Evolutionary conservation across 257 asterid genomes (phyloP).

Genomic region (Plantago ovata): DNA sequence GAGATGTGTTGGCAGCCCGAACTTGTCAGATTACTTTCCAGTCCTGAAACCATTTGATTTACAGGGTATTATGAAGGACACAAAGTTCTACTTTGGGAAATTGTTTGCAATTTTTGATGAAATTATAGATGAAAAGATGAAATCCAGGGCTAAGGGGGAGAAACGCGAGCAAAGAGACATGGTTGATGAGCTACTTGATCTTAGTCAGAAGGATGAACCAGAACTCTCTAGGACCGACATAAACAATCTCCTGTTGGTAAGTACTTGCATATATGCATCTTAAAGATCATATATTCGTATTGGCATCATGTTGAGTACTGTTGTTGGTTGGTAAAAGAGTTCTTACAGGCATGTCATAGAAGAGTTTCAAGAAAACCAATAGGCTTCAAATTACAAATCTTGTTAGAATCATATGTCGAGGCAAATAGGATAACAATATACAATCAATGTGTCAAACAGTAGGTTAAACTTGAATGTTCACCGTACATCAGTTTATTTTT

Average conservation of each 20-base stretch:
- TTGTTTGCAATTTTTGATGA: constrained; percentile 30
- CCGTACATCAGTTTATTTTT: too few species aligned
- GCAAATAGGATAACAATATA: too few species aligned
- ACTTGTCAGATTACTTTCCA: constrained; percentile 12
- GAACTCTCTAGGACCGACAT: constrained; percentile 25
- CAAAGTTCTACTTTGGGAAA: constrained; percentile 25
- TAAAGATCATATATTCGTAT: too few species aligned
- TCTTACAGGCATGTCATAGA: too few species aligned
- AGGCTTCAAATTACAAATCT: too few species aligned
- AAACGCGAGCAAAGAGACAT: constrained; percentile 21
- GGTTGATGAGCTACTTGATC: constrained; percentile 32
- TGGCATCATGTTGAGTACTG: too few species aligned
- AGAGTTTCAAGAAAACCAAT: too few species aligned
- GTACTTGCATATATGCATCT: background rate
- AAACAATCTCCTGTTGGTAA: constrained; percentile 29
- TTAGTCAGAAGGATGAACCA: constrained; percentile 21
- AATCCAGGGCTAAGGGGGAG: constrained; percentile 9
- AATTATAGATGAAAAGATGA: constrained; percentile 36
- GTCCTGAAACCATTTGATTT: constrained; percentile 32
- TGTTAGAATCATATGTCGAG: too few species aligned
- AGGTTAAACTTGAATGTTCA: too few species aligned
- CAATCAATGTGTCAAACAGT: too few species aligned
- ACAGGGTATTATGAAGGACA: constrained; percentile 36
- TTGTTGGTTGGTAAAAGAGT: too few species aligned
- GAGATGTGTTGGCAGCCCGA: constrained; percentile 7